A percentile compares a stretch with the other conserved stretches of the same genome.
Conservation (phyloP, 805 yeast genomes). For the Pichia cephalocereana region DNA sequence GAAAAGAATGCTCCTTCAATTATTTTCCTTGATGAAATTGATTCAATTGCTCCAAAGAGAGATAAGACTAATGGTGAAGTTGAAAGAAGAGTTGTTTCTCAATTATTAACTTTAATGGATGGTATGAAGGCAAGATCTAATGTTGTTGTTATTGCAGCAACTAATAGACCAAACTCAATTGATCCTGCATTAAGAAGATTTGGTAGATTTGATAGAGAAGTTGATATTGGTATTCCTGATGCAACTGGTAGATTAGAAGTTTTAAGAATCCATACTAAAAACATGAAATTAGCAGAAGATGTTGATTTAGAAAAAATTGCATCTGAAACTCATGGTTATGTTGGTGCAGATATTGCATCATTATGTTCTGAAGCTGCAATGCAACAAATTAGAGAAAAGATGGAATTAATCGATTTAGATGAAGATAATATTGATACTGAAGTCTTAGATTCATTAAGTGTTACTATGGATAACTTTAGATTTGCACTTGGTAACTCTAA, state of each 20-base stretch:
- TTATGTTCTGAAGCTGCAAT: constrained; percentile 99
- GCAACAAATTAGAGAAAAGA: constrained; percentile 99
- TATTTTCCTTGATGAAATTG: constrained; percentile 96
- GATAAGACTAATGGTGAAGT: constrained; percentile 99
- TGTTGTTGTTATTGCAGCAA: constrained; percentile 97
- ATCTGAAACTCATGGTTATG: constrained; percentile 97
- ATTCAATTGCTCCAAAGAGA: constrained; percentile 98
- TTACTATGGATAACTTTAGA: constrained; percentile 97
- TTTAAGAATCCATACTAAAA: constrained; percentile 93
- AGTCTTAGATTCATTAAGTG: constrained; percentile 90
- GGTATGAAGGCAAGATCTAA: constrained; percentile 99
- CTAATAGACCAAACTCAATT: constrained; percentile 78
- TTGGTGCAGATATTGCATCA: constrained; percentile 98
- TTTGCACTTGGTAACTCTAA: constrained; percentile 96
- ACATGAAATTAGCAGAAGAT: constrained; percentile 92
- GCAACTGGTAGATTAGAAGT: constrained; percentile 98
- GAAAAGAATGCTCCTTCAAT: constrained; percentile 98
- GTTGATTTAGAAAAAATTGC: constrained; percentile 96
- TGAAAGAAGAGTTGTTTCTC: constrained; percentile 98
- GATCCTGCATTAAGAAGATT: constrained; percentile 82
- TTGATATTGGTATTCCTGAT: constrained; percentile 89
- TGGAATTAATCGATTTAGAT: constrained; percentile 94
- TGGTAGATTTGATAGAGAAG: constrained; percentile 81
- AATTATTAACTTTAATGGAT: constrained; percentile 94
- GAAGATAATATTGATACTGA: constrained; percentile 98